Percentiles rank a stretch among this genome's conserved stretches.
Conservation (phyloP, 1,284 basidiomycete genomes). For the Abortiporus biennis region DNA sequence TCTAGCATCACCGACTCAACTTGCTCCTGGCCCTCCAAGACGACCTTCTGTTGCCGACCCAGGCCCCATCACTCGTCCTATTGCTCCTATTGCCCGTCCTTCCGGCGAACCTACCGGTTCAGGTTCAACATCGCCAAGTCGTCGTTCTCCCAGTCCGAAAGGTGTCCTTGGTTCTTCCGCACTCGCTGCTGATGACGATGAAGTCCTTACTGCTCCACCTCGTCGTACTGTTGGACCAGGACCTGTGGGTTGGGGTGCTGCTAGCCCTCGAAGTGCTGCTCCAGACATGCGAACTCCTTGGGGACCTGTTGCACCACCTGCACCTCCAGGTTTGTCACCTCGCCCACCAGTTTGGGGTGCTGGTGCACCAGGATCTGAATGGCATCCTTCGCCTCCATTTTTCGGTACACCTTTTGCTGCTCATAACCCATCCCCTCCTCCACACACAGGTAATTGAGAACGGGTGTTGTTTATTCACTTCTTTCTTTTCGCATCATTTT, state of each 20-base stretch:
- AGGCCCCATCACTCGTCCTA: conserved; percentile 57
- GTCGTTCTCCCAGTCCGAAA: conserved; percentile 68
- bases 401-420: conserved; percentile 41
- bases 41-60: conserved; percentile 34
- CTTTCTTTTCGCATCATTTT: conserved; percentile 7
- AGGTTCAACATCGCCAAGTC: conserved; percentile 55
- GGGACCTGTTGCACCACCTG: conserved; percentile 29
- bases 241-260: conserved; percentile 34
- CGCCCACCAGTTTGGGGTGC: conserved; percentile 30
- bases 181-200: conserved; percentile 70
- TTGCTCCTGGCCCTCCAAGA: conserved; percentile 29
- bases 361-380: conserved; percentile 32
- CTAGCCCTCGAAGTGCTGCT: conserved; percentile 33
- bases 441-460: conserved; percentile 43
- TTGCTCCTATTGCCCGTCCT: conserved; percentile 35
- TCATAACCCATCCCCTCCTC: conserved; percentile 41
- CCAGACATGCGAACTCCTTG: conserved; percentile 32
- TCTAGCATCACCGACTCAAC: conserved; percentile 32
- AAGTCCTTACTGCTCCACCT: conserved; percentile 52
- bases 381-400: conserved; percentile 42
- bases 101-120: conserved; percentile 42
- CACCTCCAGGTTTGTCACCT: conserved; percentile 29
- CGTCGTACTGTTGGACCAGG: conserved; percentile 37
- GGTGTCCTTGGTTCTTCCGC: conserved; percentile 71
- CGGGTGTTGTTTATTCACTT: conserved; percentile 10